Evolutionary conservation across 768 basidiomycete genomes (phyloP).

Genomic region (Ephemerocybe angulata): DNA sequence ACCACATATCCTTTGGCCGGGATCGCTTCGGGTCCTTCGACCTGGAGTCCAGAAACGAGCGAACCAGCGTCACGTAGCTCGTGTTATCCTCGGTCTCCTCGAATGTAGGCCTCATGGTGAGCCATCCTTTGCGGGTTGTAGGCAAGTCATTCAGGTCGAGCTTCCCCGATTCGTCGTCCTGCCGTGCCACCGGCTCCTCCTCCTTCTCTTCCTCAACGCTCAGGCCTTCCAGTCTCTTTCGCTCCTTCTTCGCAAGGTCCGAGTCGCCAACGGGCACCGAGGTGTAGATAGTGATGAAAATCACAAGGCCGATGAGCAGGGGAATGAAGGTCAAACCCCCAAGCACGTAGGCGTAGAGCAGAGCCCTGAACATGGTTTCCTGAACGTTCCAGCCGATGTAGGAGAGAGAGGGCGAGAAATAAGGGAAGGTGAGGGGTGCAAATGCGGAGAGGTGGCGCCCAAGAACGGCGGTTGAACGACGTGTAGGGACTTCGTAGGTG

Average conservation of each 20-base stretch:
- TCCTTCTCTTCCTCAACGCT: constrained; percentile 26
- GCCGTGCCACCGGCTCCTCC: constrained; percentile 21
- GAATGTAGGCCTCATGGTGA: constrained; percentile 77
- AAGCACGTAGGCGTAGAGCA: constrained; percentile 82
- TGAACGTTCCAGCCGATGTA: constrained; percentile 10
- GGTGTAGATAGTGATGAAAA: constrained; percentile 75
- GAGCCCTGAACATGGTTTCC: constrained; percentile 60
- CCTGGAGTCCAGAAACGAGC: constrained; percentile 74
- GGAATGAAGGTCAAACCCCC: constrained; percentile 92
- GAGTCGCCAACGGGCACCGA: constrained; percentile 71
- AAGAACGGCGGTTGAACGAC: not conserved
- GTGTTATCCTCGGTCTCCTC: constrained; percentile 60
- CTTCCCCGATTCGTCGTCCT: constrained; percentile 17
- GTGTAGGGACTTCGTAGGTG: not conserved
- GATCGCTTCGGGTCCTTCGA: constrained; percentile 82
- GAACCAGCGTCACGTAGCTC: constrained; percentile 76
- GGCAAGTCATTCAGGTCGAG: constrained; percentile 52
- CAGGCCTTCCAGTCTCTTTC: constrained; percentile 23
- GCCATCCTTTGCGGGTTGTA: constrained; percentile 73
- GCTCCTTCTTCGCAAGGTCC: constrained; percentile 41
- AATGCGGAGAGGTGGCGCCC: constrained; percentile 2
- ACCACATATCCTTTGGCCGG: constrained; percentile 91
- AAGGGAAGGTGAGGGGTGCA: constrained; percentile 2
- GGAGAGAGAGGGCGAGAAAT: constrained; percentile 2
- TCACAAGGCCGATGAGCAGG: constrained; percentile 52